Evolutionary conservation across 2,329 filamentous ascomycete species (phyloP).

Genomic region (Ophiostoma sp.): DNA sequence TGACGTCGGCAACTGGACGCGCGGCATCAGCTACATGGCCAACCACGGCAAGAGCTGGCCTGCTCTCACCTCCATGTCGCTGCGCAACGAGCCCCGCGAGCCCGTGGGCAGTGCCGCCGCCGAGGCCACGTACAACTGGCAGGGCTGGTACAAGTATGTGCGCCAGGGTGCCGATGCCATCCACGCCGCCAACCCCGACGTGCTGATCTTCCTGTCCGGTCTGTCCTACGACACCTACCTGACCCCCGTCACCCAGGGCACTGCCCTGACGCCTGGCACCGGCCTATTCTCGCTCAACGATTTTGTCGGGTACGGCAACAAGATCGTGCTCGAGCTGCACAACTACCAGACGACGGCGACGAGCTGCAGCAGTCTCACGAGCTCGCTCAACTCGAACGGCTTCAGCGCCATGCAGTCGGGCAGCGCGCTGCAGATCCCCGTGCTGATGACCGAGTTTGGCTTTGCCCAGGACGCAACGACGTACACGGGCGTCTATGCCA

Average conservation of each 20-base stretch:
- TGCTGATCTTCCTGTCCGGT: conserved; percentile 56
- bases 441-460: conserved; percentile 51
- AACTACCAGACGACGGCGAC: conserved; percentile 52
- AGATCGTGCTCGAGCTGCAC: conserved; percentile 57
- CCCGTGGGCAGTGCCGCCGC: conserved; percentile 36
- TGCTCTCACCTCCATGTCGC: conserved; percentile 44
- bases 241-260: conserved; percentile 46
- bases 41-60: conserved; percentile 48
- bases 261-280: conserved; percentile 44
- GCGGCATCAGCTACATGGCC: conserved; percentile 57
- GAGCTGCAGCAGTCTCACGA: conserved; percentile 44
- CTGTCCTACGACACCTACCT: conserved; percentile 53
- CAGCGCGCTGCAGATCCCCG: conserved; percentile 40
- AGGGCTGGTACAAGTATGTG: conserved; percentile 49
- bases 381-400: conserved; percentile 46
- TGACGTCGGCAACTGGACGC: conserved; percentile 53
- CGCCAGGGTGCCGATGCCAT: conserved; percentile 46
- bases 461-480: conserved; percentile 46
- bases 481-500: conserved; percentile 47
- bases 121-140: conserved; percentile 49
- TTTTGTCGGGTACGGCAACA: conserved; percentile 46
- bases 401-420: conserved; percentile 47
- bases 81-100: conserved; percentile 51
- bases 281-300: conserved; percentile 41
- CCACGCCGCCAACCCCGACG: conserved; percentile 45